Base-by-base conservation (phyloP, 2,329 filamentous ascomycete species). In the Pleurostoma richardsiae region DNA sequence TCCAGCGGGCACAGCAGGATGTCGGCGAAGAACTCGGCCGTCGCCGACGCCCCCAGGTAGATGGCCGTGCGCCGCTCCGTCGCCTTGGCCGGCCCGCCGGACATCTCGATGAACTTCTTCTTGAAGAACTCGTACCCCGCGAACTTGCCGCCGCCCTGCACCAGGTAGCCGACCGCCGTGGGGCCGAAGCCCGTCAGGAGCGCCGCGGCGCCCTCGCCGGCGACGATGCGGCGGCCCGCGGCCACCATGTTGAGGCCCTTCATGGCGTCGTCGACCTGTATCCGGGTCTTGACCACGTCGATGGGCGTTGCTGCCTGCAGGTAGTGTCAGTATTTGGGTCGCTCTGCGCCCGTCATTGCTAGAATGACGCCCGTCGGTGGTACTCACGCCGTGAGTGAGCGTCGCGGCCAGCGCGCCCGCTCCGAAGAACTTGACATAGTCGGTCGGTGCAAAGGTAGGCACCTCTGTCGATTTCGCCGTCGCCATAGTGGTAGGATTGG, bases 101-200 rank as follows among this genome's bases (percentile, higher is more conserved):
- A 71, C 49, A 80, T 59, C 67, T 85, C 80, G 69, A 95, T 90
- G 66, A 80, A 85, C 68, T 86, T 82, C 73, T 92, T 86, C 80
- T 95, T 95, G 85, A 95, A 95, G 77, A 90, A 88, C 72, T 95
- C 89, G 72, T 95, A 95, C 60, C 89, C 89, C 61, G 88, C 87
- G 70, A 95, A 95, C 75, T 95, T 95, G 77, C 86, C 86, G 57
- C 88, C 88, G 64, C 89, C 89, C 72, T 95, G 89, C 49, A 94
- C 83, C 71, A 94, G 87, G 73, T 95, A 95, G 64, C 89, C 89
- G 46, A 90, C 88, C 50, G 85, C 85, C 51, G 89, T 95, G 52
- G 89, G 89, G 51, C 89, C 89, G 68, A 90, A 86, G 62, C 89
- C 89, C 19, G 89, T 94, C 62, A 90, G 76, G 56, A 95, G 78